Percentiles rank a stretch among this genome's conserved stretches.
These are phyloP conservation scores for Diospyros lotus DNA, from an alignment of 148 eudicot species.

Conservation along the genomic window DNA sequence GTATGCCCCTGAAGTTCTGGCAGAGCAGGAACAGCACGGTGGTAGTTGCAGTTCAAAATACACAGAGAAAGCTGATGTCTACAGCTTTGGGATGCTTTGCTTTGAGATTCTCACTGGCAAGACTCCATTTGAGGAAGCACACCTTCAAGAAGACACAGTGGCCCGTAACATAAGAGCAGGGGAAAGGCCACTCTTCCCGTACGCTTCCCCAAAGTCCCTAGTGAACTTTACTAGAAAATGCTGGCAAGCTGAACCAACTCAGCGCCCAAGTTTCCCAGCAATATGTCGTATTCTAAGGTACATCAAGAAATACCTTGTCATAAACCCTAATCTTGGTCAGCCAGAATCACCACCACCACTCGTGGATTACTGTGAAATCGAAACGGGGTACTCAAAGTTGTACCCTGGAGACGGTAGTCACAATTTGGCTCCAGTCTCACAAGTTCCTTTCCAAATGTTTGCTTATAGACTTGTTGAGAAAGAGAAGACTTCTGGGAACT, in stretches of 20 bases:
- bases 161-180: conserved; percentile 59
- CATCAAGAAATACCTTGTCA: conserved; percentile 43
- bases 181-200: conserved; percentile 62
- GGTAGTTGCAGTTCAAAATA: conserved; percentile 26
- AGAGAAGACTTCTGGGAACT: conserved; percentile 36
- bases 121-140: conserved; percentile 56
- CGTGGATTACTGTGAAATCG: conserved; percentile 57
- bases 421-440: conserved; percentile 28
- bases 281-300: conserved; percentile 58
- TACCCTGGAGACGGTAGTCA: conserved; percentile 21
- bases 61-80: conserved; percentile 66
- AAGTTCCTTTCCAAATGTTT: conserved; percentile 61
- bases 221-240: conserved; percentile 47
- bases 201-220: conserved; percentile 52
- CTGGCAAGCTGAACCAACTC: conserved; percentile 58
- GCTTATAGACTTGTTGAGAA: conserved; percentile 48
- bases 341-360: conserved; percentile 44
- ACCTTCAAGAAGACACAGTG: conserved; percentile 66
- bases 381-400: conserved; percentile 31
- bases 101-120: conserved; percentile 68
- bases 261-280: conserved; percentile 53
- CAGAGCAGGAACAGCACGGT: conserved; percentile 52
- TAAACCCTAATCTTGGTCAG: conserved; percentile 48
- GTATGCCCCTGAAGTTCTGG: conserved; percentile 65
- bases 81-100: conserved; percentile 69